Base-by-base conservation (phyloP, 345 rosid species). In the Eucalyptus viminalis region DNA sequence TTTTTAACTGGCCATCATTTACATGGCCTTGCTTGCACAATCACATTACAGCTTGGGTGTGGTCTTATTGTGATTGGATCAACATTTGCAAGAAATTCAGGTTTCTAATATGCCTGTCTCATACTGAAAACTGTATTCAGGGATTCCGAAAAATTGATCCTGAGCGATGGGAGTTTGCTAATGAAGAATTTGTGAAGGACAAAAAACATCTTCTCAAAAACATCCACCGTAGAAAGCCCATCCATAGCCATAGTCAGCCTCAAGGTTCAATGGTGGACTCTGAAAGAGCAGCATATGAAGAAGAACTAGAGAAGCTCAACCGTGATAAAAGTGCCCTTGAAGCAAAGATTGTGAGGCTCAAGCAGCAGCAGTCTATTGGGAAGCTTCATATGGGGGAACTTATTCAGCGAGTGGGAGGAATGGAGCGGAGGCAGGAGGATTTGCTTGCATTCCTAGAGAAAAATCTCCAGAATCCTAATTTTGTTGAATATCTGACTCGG, bases 91-190 rank as follows among this genome's bases (percentile, higher is more conserved):
- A 44, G 60, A 49, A 29, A 62, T 69, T 47, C 22, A 16, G 43
- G 31, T 80, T 56, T 87, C 49, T 47, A 45, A 29, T 37, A 29
- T 67, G 72, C 76, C 83, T 37, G 27, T 14, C 22, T 19, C 15
- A 6, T 17, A 44, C 31, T 29, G 29, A 88, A 17, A 72, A 76
- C 81, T 88, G 89, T 43, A 88, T 69, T 87, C 94, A 98, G 99
- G 99, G 99, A 37, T 98, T 98, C 76, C 93, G 97, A 54, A 98
- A 98, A 95, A 95, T 93, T 88, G 99, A 98, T 94, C 95, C 98
- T 1, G 98, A 98, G 93, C 95, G 88, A 89, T 98, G 99, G 99
- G 99, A 98, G 81, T 98, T 98, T 92, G 93, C 94, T 13, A 98
- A 97, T 92, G 99, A 98, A 85, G 99, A 95, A 37, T 97, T 98